Evolutionary conservation across 257 asterid genomes (phyloP).

Genomic region (Solanum pimpinellifolium): DNA sequence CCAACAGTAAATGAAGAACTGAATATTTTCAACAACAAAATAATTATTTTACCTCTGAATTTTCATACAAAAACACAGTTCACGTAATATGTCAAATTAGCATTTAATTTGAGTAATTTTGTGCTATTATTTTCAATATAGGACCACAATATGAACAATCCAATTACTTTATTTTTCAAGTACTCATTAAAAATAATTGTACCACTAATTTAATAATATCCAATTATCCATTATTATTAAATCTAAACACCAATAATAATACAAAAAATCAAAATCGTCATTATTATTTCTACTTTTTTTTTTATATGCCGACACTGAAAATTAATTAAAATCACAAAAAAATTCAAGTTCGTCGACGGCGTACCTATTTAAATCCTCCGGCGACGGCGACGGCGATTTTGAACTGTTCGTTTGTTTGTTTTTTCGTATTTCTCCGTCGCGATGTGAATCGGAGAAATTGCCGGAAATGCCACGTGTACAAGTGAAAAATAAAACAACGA

Average conservation of each 20-base stretch:
- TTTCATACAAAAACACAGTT: not conserved
- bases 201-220: not conserved
- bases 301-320: not conserved
- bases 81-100: not conserved
- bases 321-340: not conserved
- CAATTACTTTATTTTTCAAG: not conserved
- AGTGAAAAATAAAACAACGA: not conserved
- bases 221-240: not conserved
- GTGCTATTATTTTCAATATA: not conserved
- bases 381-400: not conserved
- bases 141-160: not conserved
- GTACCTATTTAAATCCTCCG: not conserved
- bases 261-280: not conserved
- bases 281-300: not conserved
- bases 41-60: not conserved
- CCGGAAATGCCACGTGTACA: not conserved
- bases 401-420: not conserved
- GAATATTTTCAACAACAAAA: not conserved
- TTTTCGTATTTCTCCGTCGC: not conserved
- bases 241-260: not conserved
- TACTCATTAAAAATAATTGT: not conserved
- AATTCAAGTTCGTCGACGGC: not conserved
- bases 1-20: not conserved
- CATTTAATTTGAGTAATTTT: not conserved
- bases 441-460: not conserved